Percentiles rank a stretch among this genome's conserved stretches.
Conservation (phyloP, 352 stramenopile genomes). For the Globisporangium cystogenes region DNA sequence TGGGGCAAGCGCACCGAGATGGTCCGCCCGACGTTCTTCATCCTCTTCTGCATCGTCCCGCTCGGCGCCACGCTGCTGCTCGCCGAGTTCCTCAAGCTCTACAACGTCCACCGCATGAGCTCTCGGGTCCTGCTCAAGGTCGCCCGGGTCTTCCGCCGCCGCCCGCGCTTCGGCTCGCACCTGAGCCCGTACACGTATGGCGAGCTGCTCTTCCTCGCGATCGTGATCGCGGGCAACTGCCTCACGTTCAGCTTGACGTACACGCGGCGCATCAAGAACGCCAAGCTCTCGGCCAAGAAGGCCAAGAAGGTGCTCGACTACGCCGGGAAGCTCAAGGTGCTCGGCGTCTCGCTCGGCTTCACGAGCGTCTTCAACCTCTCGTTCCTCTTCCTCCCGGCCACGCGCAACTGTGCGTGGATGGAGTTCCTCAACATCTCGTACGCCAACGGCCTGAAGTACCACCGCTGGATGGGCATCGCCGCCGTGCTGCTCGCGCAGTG, state of each 20-base stretch:
- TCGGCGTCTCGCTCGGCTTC: slow-evolving; percentile 17
- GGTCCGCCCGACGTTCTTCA: slow-evolving; percentile 46
- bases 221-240: slow-evolving; percentile 23
- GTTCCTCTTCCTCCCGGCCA: slow-evolving; percentile 29
- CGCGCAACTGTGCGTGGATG: slow-evolving; percentile 28
- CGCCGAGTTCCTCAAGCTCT: slow-evolving; percentile 28
- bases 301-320: neutral
- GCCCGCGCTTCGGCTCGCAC: slow-evolving; percentile 21
- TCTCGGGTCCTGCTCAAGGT: slow-evolving; percentile 23
- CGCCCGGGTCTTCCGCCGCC: slow-evolving; percentile 33
- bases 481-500: slow-evolving; percentile 18
- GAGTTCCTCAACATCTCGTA: slow-evolving; percentile 36
- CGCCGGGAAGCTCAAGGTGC: slow-evolving; percentile 10
- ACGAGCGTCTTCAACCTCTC: slow-evolving; percentile 29
- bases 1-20: slow-evolving; percentile 28
- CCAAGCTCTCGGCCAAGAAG: neutral
- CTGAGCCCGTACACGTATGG: slow-evolving; percentile 29
- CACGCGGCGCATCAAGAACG: neutral
- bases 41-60: slow-evolving; percentile 33
- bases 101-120: slow-evolving; percentile 30
- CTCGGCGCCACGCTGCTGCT: slow-evolving; percentile 31
- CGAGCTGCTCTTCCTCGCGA: slow-evolving; percentile 31
- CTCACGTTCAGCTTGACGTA: slow-evolving; percentile 23
- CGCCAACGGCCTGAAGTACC: slow-evolving; percentile 31
- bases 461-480: slow-evolving; percentile 25